Evolutionary conservation across 768 basidiomycete species (phyloP), one percentile per base, ranked within the genome.

Genomic region (Botryobasidium botryosum): DNA sequence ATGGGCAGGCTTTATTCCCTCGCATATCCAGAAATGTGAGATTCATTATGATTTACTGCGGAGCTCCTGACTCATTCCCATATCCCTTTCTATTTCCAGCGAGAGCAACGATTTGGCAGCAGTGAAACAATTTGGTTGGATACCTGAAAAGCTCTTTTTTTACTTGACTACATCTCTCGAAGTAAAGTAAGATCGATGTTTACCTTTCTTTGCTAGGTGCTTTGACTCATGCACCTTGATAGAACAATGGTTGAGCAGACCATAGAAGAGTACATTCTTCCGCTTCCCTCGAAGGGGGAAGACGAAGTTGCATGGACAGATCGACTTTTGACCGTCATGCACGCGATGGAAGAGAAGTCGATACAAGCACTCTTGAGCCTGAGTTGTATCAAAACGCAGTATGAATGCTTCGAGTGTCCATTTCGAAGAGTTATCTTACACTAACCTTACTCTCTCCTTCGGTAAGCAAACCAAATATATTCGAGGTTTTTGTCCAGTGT

Each of bases 11-110:
- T 96, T 1, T 97, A 82, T 58, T 72, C 70, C 49, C 63, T 80
- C 10, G 88, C 90, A 0, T 90, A 77, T 59, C 72, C 80, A 0
- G 88, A 94, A 59, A 90, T 99, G 88, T 94, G 52, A 47, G 84
- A 62, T 21, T 24, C 13, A 42, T 27, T 40, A 26, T n/a, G 17
- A 18, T 8, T n/a, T 10, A 3, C 5, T 45, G 27, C 28, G 33
- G 41, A 13, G 17, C 31, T 38, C 35, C 18, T 41, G 25, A 17
- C 48, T 52, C 17, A 54, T 28, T 3, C 15, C 7, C 24, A 17
- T 18, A 8, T 26, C 7, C 35, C 10, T 12, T 41, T 47, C 1
- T 46, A 20, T 27, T 28, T 23, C 3, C 40, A 97, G 92, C 50
- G 88, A 92, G 57, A 77, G 76, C 48, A 74, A 76, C 32, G 84